Conservation (phyloP, 1,284 basidiomycete species). For the Neonothopanus nambi region DNA sequence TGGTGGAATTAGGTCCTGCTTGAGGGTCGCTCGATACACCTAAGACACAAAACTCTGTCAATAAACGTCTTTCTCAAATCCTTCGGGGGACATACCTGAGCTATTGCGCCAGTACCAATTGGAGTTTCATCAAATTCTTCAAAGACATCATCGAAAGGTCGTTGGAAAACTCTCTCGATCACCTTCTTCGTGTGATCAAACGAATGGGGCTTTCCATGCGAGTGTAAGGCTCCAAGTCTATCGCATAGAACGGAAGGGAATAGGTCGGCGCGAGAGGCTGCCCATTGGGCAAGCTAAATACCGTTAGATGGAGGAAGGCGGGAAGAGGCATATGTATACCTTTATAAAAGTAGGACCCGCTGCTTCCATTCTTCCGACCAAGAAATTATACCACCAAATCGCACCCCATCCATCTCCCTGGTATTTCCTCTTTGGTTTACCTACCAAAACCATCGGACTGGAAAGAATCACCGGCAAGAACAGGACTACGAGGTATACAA, state of each 20-base stretch:
- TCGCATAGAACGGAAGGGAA: slow-evolving; percentile 94
- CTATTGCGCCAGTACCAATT: slow-evolving; percentile 97
- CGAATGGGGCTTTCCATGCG: slow-evolving; percentile 84
- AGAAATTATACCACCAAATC: slow-evolving; percentile 92
- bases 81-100: slow-evolving; percentile 70
- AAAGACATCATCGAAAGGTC: slow-evolving; percentile 87
- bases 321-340: slow-evolving; percentile 42
- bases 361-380: slow-evolving; percentile 89
- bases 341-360: slow-evolving; percentile 99
- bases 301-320: slow-evolving; percentile 15
- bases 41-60: slow-evolving; percentile 26
- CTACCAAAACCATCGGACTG: slow-evolving; percentile 85
- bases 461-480: slow-evolving; percentile 89
- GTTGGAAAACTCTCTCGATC: slow-evolving; percentile 84
- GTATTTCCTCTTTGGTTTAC: slow-evolving; percentile 51
- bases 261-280: slow-evolving; percentile 91
- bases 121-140: slow-evolving; percentile 86
- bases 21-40: slow-evolving; percentile 88
- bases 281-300: slow-evolving; percentile 93
- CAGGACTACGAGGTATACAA: slow-evolving; percentile 80
- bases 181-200: slow-evolving; percentile 81
- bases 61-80: not conserved
- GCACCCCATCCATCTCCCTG: slow-evolving; percentile 82
- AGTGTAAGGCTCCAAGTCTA: slow-evolving; percentile 86
- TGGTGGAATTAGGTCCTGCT: slow-evolving; percentile 80